Conservation (phyloP, 1,284 basidiomycete species). For the Laetiporus sulphureus region DNA sequence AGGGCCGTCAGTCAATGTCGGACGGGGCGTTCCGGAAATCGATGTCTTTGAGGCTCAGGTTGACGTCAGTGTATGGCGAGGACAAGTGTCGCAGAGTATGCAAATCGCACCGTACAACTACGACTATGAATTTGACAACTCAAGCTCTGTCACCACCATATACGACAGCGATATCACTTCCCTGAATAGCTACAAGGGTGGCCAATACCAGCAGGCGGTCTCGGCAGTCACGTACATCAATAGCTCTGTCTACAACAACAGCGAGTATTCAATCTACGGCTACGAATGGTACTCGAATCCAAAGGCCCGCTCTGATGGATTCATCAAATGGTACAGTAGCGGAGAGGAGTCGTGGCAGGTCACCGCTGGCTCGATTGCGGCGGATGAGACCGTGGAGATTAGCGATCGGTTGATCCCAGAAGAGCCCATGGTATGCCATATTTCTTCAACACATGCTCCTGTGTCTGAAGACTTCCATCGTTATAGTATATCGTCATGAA, state of each 20-base stretch:
- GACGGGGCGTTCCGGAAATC: conserved; percentile 59
- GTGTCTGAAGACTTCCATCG: neutral
- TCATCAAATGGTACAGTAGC: conserved; percentile 68
- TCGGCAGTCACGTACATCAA: conserved; percentile 58
- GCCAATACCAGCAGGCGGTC: conserved; percentile 73
- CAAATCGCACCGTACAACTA: conserved; percentile 81
- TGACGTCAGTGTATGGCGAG: conserved; percentile 32
- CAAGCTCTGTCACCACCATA: conserved; percentile 45
- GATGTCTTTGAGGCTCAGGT: conserved; percentile 62
- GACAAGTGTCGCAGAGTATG: conserved; percentile 69
- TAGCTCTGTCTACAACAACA: conserved; percentile 45
- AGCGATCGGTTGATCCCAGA: conserved; percentile 66
- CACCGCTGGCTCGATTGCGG: conserved; percentile 49
- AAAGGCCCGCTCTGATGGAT: conserved; percentile 52
- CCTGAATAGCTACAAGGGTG: conserved; percentile 73
- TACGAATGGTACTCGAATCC: conserved; percentile 74
- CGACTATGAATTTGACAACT: conserved; percentile 54
- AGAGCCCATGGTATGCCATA: conserved; percentile 61
- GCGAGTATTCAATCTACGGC: conserved; percentile 52
- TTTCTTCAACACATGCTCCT: neutral
- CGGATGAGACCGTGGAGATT: conserved; percentile 50
- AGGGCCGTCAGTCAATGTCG: conserved; percentile 43
- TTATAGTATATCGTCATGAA: conserved; percentile 68
- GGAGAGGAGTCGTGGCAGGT: conserved; percentile 62
- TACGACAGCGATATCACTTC: conserved; percentile 44